Conservation (phyloP, 2,329 filamentous ascomycete species). For the Fusarium lateritium region DNA sequence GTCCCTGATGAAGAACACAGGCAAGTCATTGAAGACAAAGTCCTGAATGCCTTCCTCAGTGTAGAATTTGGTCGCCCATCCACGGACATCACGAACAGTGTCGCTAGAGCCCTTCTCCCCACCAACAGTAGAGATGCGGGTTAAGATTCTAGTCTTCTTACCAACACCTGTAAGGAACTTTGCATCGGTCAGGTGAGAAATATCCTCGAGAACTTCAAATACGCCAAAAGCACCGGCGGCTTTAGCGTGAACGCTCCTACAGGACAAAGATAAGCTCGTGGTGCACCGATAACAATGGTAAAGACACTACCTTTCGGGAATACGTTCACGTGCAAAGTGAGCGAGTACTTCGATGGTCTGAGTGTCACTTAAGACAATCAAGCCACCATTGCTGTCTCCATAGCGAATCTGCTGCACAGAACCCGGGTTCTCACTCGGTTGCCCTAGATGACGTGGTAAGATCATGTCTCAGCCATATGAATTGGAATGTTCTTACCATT, state of each 20-base stretch:
- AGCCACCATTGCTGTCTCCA: slow-evolving; percentile 52
- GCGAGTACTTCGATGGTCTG: slow-evolving; percentile 69
- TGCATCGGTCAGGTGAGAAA: slow-evolving; percentile 30
- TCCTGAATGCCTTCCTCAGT: slow-evolving; percentile 50
- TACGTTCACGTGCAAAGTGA: slow-evolving; percentile 71
- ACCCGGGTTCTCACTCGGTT: slow-evolving; percentile 45
- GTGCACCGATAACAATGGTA: background rate
- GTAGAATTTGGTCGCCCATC: slow-evolving; percentile 63
- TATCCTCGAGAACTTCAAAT: slow-evolving; percentile 26
- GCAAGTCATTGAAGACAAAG: slow-evolving; percentile 62
- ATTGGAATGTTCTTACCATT: slow-evolving; percentile 13
- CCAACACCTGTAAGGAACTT: slow-evolving; percentile 16
- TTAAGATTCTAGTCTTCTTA: slow-evolving; percentile 16
- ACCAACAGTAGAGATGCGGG: slow-evolving; percentile 61
- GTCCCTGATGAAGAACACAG: slow-evolving; percentile 64
- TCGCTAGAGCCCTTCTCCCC: slow-evolving; percentile 76
- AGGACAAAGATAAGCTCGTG: slow-evolving; percentile 42
- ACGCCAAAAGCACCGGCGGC: slow-evolving; percentile 29
- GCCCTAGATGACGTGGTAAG: slow-evolving; percentile 29
- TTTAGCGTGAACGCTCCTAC: slow-evolving; percentile 29
- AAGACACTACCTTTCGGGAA: slow-evolving; percentile 63
- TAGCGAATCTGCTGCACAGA: slow-evolving; percentile 45
- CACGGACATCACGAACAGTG: slow-evolving; percentile 76
- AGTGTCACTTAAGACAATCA: slow-evolving; percentile 65
- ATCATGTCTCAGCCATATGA: fast-evolving